A percentile compares a stretch with the other conserved stretches of the same genome.
Evolutionary conservation across 345 rosid species (phyloP).

Genomic region (Salix viminalis): DNA sequence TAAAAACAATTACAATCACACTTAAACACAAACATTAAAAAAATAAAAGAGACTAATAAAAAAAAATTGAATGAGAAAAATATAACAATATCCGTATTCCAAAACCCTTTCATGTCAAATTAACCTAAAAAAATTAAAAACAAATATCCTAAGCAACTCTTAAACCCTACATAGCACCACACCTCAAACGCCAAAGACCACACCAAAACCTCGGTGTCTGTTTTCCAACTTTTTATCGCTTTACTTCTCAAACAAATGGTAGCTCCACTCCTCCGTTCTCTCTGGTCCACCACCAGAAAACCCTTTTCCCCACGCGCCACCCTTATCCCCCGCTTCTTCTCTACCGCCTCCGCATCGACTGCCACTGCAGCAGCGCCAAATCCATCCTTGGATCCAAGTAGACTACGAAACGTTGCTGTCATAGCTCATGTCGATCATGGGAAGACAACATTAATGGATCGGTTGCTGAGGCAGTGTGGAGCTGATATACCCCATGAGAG

Average conservation of each 20-base stretch:
- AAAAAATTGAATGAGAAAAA: too few species aligned
- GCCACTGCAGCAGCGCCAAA: constrained; percentile 33
- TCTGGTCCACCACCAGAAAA: constrained; percentile 52
- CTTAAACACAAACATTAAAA: too few species aligned
- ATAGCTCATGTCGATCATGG: constrained; percentile 99
- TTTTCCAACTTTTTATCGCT: neutral
- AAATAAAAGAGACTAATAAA: too few species aligned
- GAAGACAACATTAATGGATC: constrained; percentile 96
- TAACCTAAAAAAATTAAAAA: neutral
- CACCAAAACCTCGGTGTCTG: constrained; percentile 3
- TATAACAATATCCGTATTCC: too few species aligned
- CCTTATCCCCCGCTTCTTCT: constrained; percentile 35
- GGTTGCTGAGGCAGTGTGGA: constrained; percentile 95
- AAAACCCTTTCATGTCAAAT: too few species aligned
- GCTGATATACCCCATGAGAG: constrained; percentile 97
- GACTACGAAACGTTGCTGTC: constrained; percentile 89
- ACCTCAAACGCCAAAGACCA: neutral
- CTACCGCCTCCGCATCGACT: constrained; percentile 41
- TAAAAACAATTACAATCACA: too few species aligned
- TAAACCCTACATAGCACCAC: neutral
- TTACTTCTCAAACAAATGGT: constrained; percentile 38
- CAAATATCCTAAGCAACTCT: neutral
- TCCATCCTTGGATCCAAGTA: constrained; percentile 56
- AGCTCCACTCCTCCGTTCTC: constrained; percentile 71
- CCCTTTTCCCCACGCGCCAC: constrained; percentile 32